Evolutionary conservation across 768 basidiomycete genomes (phyloP), one percentile per base, ranked within the genome.

Genomic region (Paxillus ammoniavirescens): DNA sequence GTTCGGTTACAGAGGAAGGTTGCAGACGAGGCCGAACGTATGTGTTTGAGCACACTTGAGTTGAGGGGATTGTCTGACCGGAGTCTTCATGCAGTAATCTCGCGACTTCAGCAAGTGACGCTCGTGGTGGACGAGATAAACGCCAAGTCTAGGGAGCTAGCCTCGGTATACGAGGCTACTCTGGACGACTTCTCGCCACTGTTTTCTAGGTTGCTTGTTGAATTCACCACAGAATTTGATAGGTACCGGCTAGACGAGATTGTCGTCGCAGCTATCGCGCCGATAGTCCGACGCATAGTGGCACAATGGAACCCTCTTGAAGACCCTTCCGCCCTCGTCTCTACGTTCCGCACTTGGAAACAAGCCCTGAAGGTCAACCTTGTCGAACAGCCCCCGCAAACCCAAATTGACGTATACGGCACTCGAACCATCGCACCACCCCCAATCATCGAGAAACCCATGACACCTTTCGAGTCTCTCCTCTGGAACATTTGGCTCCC

Each of bases 401-500:
- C 72, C 0, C 75, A 83, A 56, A 71, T 89, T 4, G 81, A 84
- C 60, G 54, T 82, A 4, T 86, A 83, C 64, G 87, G 84, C n/a
- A 67, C 75, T 8, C 73, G 70, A 50, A 72, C 73, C 12, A 51
- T 61, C 4, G 59, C 67, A 8, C 57, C 65, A 12, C 59, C 69
- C 6, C 57, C 72, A 4, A 62, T 72, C 14, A 65, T 73, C 43
- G 82, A 83, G 55, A 77, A 72, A 57, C 77, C 77, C 2, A 99
- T 99, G 97, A 94, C 94, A 14, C 87, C 96, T 0, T 99, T 91
- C 66, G 97, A 99, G 66, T 91, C 88, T 55, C 76, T 98, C 23
- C 71, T 98, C 13, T 98, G 97, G 95, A 91, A 87, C 59, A 77
- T 91, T 9, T 99, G 95, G 97, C 74, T 99, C 26, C 97, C 97